Conservation (phyloP, 2,329 filamentous ascomycete species). For the Ceratocystis diversiconidia region DNA sequence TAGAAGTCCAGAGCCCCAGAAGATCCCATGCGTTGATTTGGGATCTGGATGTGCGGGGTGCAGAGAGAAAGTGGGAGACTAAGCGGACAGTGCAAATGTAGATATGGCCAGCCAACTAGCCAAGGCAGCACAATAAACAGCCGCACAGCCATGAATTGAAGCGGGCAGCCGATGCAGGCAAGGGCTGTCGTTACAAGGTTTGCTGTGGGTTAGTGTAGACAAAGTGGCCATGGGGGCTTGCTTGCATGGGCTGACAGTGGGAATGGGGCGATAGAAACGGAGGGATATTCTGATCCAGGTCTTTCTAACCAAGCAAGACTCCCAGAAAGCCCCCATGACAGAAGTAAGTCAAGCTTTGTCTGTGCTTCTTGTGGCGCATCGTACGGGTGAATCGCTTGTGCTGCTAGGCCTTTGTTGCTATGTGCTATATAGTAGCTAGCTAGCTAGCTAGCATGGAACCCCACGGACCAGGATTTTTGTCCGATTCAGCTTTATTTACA, state of each 20-base stretch:
- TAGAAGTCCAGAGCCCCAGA: too few relatives aligned
- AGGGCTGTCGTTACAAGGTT: background rate
- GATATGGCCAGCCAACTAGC: background rate
- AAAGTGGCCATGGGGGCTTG: background rate
- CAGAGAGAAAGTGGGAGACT: too few relatives aligned
- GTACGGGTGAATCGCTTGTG: background rate
- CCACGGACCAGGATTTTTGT: background rate
- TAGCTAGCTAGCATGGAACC: background rate
- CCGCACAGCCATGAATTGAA: background rate
- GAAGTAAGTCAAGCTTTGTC: background rate
- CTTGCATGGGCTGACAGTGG: background rate
- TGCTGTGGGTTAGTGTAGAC: background rate
- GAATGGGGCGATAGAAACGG: background rate
- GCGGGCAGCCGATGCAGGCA: background rate
- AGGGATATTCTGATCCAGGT: background rate
- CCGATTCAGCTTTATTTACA: background rate
- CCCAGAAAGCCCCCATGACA: background rate
- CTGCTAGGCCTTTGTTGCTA: background rate
- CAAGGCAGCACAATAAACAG: background rate
- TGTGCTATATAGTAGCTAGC: background rate
- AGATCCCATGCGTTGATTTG: too few relatives aligned
- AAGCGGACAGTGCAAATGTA: background rate
- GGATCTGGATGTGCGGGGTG: too few relatives aligned
- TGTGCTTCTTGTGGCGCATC: background rate
- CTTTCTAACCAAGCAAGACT: background rate